Conservation (phyloP, 805 yeast genomes). For the Saccharomycopsis sp. region DNA sequence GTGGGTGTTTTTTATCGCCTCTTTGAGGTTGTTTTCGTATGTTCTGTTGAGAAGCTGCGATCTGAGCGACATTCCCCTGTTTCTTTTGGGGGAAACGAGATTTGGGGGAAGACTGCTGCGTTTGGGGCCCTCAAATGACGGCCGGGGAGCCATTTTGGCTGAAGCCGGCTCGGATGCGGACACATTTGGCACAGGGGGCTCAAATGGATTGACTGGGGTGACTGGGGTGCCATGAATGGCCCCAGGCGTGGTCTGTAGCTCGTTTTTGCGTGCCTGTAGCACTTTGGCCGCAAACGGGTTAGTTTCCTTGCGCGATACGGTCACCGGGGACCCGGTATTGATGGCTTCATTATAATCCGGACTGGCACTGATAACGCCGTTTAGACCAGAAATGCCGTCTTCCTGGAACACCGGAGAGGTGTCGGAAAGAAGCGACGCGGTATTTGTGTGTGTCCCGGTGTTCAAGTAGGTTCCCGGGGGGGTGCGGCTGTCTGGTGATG, state of each 20-base stretch:
- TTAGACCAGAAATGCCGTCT: neutral
- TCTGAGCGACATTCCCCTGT: constrained; percentile 19
- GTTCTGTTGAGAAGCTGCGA: constrained; percentile 17
- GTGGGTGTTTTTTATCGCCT: constrained; percentile 6
- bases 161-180: neutral
- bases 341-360: neutral
- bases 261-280: neutral
- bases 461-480: neutral
- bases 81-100: constrained; percentile 17
- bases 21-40: constrained; percentile 17
- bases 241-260: neutral
- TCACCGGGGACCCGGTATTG: neutral
- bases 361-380: neutral
- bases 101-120: neutral
- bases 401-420: neutral
- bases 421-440: neutral
- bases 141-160: neutral
- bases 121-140: neutral
- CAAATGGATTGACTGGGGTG: neutral
- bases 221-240: neutral
- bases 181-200: neutral
- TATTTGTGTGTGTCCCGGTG: neutral
- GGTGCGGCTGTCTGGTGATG: neutral
- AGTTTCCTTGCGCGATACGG: neutral
- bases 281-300: neutral